Percentiles rank a stretch among this genome's conserved stretches.
Evolutionary conservation across 495 filamentous ascomycete genomes (phyloP).

Genomic region (Penicillium manginii): DNA sequence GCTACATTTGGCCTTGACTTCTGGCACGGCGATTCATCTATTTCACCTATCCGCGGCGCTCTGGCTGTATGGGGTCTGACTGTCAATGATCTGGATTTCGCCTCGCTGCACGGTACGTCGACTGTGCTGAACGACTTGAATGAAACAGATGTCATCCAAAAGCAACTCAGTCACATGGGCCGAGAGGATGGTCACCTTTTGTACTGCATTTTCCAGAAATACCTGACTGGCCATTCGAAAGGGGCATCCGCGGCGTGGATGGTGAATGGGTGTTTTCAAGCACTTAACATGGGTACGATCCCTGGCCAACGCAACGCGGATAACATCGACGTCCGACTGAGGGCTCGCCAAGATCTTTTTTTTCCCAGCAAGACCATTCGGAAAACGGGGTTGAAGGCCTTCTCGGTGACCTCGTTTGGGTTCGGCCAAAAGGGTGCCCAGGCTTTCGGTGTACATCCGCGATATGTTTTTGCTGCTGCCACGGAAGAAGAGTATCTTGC

Average conservation of each 20-base stretch:
- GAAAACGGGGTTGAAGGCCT: constrained; percentile 96
- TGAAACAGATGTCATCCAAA: constrained; percentile 95
- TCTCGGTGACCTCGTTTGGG: constrained; percentile 98
- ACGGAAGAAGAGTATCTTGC: no score
- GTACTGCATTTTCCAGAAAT: constrained; percentile 98
- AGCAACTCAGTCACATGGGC: constrained; percentile 93
- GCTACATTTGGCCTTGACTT: constrained; percentile 94
- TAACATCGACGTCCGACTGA: constrained; percentile 96
- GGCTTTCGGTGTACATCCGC: constrained; percentile 95
- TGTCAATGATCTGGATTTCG: constrained; percentile 91
- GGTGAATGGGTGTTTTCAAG: constrained; percentile 97
- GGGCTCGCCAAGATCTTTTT: no score
- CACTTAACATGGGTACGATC: constrained; percentile 91
- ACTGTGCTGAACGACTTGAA: constrained; percentile 99
- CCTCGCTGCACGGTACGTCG: constrained; percentile 98
- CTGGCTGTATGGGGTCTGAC: constrained; percentile 97
- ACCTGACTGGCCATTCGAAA: constrained; percentile 98
- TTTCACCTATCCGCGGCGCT: constrained; percentile 91
- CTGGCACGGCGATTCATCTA: constrained; percentile 93
- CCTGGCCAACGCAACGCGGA: constrained; percentile 98
- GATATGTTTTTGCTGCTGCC: no score
- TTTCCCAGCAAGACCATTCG: constrained; percentile 94
- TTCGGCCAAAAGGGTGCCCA: constrained; percentile 99
- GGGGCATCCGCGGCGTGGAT: constrained; percentile 99
- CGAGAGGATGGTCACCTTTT: constrained; percentile 94